These are phyloP conservation scores for Rhodomyrtus tomentosa DNA, from an alignment of 345 rosid genomes.

Conservation along the genomic window DNA sequence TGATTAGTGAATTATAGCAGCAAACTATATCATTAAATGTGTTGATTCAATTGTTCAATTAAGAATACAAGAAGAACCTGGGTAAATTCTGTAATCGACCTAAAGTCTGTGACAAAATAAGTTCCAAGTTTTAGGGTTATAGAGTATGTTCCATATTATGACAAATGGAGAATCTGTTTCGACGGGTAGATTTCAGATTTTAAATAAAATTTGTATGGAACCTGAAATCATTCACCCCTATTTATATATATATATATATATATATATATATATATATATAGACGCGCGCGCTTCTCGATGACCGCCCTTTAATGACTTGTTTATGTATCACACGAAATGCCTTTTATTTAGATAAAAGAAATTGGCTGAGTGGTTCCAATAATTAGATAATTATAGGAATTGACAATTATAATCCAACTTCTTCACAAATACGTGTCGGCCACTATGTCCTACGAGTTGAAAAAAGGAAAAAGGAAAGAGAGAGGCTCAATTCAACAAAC, in stretches of 20 bases:
- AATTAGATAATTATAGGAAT: not conserved
- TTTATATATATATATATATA: not conserved
- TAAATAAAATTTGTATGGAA: too few species aligned
- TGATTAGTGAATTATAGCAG: too few species aligned
- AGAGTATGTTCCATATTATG: too few species aligned
- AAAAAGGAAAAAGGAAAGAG: not conserved
- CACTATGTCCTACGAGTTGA: not conserved
- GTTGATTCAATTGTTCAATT: too few species aligned
- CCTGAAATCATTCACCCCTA: accelerated
- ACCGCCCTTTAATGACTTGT: not conserved
- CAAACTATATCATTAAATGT: too few species aligned
- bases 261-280: not conserved
- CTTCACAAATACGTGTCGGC: not conserved
- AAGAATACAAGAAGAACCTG: too few species aligned
- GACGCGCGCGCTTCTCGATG: not conserved
- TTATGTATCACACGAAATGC: not conserved
- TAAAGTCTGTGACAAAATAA: too few species aligned
- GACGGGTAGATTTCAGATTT: too few species aligned
- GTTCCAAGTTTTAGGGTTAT: too few species aligned
- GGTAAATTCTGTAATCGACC: accelerated
- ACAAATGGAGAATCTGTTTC: too few species aligned
- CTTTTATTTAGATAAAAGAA: not conserved
- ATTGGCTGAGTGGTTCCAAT: not conserved
- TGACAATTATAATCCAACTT: not conserved
- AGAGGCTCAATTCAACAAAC: not conserved